These are phyloP conservation scores for Cylindricascospora bacillispora DNA, from an alignment of 1,139 yeast species.

Conservation along the genomic window DNA sequence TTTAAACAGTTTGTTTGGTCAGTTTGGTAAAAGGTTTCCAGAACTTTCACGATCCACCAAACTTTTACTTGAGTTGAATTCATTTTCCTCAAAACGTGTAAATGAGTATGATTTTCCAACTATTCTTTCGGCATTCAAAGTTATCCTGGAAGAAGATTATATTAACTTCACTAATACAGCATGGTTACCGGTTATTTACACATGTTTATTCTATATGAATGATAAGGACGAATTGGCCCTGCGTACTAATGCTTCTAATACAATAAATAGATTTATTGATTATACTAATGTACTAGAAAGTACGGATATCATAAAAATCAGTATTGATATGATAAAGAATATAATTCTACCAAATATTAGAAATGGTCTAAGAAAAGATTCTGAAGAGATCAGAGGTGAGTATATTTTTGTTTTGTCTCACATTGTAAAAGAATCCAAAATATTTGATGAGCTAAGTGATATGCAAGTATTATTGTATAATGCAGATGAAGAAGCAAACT, in stretches of 20 bases:
- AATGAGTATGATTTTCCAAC: conserved; percentile 72
- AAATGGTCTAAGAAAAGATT: conserved; percentile 50
- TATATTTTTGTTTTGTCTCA: conserved; percentile 56
- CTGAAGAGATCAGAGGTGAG: conserved; percentile 58
- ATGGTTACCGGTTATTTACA: conserved; percentile 72
- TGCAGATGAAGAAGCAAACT: conserved; percentile 75
- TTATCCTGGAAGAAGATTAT: conserved; percentile 47
- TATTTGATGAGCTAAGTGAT: conserved; percentile 46
- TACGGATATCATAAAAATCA: conserved; percentile 28
- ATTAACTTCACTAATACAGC: conserved; percentile 36
- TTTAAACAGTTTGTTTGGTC: conserved; percentile 45
- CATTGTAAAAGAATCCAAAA: conserved; percentile 39
- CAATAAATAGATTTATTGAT: conserved; percentile 57
- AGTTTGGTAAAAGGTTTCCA: conserved; percentile 43
- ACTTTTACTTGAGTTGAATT: conserved; percentile 51
- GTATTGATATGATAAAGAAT: conserved; percentile 37
- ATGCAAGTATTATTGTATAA: conserved; percentile 51
- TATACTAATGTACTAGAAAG: conserved; percentile 30
- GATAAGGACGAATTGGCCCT: conserved; percentile 74
- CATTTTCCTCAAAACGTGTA: conserved; percentile 49
- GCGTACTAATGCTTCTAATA: conserved; percentile 63
- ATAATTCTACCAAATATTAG: conserved; percentile 55
- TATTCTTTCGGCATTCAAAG: conserved; percentile 54
- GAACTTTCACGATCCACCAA: conserved; percentile 36
- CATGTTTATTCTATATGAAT: conserved; percentile 56